Evolutionary conservation across 768 basidiomycete genomes (phyloP).

Genomic region (Boletus insuetus): DNA sequence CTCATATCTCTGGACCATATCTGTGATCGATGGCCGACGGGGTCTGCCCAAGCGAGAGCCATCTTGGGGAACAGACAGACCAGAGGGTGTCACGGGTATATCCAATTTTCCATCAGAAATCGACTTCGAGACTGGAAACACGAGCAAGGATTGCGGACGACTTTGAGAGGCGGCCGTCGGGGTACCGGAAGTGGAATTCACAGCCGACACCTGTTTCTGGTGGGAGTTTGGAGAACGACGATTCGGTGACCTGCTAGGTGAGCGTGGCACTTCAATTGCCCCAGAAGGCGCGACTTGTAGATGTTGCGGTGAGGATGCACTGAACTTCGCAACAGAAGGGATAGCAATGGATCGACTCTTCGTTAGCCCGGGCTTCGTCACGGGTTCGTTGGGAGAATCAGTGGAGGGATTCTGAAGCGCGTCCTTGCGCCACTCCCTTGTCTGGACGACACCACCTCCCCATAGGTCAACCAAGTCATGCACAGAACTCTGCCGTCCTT

Average conservation of each 20-base stretch:
- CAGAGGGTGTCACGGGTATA: constrained; percentile 31
- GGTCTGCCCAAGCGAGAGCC: constrained; percentile 36
- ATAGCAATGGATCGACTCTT: constrained; percentile 22
- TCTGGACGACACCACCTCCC: constrained; percentile 51
- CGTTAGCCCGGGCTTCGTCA: constrained; percentile 4
- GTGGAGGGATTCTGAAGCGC: constrained; percentile 14
- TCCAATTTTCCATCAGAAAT: constrained; percentile 40
- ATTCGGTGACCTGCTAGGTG: constrained; percentile 30
- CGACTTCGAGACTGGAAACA: constrained; percentile 51
- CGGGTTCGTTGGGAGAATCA: constrained; percentile 13
- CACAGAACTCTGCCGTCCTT: constrained; percentile 72
- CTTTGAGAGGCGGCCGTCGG: constrained; percentile 42
- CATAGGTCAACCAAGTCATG: constrained; percentile 81
- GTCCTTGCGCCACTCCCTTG: constrained; percentile 43
- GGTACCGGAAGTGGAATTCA: constrained; percentile 19
- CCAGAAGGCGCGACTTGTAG: constrained; percentile 19
- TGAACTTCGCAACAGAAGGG: constrained; percentile 19
- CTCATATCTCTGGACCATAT: constrained; percentile 85
- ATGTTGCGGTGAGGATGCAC: constrained; percentile 25
- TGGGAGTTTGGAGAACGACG: constrained; percentile 29
- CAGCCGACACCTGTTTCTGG: constrained; percentile 29
- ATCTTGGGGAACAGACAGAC: constrained; percentile 48
- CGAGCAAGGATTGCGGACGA: constrained; percentile 81
- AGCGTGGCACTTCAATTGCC: constrained; percentile 18
- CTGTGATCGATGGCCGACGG: constrained; percentile 76